phyloP scores from a whole-genome alignment of 2,329 filamentous ascomycete genomes.

The Paraconiothyrium sp. region DNA sequence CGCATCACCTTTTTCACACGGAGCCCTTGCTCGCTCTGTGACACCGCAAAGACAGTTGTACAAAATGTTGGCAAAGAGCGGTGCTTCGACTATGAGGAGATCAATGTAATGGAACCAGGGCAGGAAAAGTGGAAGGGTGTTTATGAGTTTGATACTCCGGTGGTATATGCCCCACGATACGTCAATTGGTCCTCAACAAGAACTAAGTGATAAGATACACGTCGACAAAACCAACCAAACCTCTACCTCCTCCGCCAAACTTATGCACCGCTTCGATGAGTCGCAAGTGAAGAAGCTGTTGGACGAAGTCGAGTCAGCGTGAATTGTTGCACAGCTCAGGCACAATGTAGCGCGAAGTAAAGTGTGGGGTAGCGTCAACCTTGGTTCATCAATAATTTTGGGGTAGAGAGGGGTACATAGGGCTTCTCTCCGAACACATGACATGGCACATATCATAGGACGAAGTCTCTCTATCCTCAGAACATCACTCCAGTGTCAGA shows the following conservation, averaged over 20 bases:
- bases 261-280: conserved; percentile 80
- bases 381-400: background rate
- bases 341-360: background rate
- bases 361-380: conserved; percentile 11
- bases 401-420: conserved; percentile 14
- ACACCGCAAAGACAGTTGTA: conserved; percentile 72
- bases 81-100: conserved; percentile 74
- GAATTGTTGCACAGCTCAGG: background rate
- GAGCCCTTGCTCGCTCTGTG: conserved; percentile 75
- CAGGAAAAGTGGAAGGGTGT: conserved; percentile 73
- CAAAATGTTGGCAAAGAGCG: conserved; percentile 72
- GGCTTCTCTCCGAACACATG: conserved; percentile 20
- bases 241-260: conserved; percentile 69
- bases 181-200: background rate
- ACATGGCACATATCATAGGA: conserved; percentile 23
- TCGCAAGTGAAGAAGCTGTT: conserved; percentile 74
- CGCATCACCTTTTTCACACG: conserved; percentile 81
- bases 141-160: conserved; percentile 84
- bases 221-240: conserved; percentile 66
- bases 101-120: conserved; percentile 73
- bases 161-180: conserved; percentile 61
- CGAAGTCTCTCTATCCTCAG: background rate
- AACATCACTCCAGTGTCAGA: background rate
- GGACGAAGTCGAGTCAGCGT: conserved; percentile 59
- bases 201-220: conserved; percentile 59